Base-by-base conservation (phyloP, 495 filamentous ascomycete genomes). In the Lepraria neglecta region DNA sequence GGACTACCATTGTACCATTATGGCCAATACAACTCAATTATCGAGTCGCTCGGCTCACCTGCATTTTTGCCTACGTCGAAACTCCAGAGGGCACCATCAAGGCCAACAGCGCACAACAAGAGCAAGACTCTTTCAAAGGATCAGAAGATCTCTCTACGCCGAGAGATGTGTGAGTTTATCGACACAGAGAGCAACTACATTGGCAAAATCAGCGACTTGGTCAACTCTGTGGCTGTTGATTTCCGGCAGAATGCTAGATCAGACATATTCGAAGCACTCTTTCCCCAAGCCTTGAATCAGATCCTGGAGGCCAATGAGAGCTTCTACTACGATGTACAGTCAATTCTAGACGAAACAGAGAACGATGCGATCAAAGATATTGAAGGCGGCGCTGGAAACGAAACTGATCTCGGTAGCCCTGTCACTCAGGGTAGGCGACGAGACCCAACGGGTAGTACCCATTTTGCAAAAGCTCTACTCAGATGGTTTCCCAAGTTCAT, bases 121-220 rank as follows among this genome's bases (percentile, higher is more conserved):
- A 87, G 80, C 56, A 86, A 82, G 63, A 78, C 84, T 0, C 89
- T 96, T 64, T 81, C 86, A 7, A 86, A 86, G 68, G 84, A 85
- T 48, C 90, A 96, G 68, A 92, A 95, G 68, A 82, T 91, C 58
- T 85, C 86, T 45, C 72, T 97, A 59, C 84, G 91, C 56, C 84
- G 89, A 63, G 91, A 95, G 68, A 87, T 99, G 84, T 88, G 85
- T 64, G 94, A 99, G 71, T 69, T 97, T 60, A 81, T 95, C 30
- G 90, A 95, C 67, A 99, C 94, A 0, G 94, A 99, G 73, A 90
- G 92, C 68, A 84, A 89, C 67, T 99, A 97, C 73, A 90, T 97
- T 38, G 76, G 79, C 69, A 95, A 96, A 68, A 67, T 97, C 42
- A 83, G 87, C 63, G 86, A 91, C 50, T 76, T 98, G 51, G 84